Evolutionary conservation across 192 early-diverging fungal genomes (phyloP).

Genomic region (Coemansia sp.): DNA sequence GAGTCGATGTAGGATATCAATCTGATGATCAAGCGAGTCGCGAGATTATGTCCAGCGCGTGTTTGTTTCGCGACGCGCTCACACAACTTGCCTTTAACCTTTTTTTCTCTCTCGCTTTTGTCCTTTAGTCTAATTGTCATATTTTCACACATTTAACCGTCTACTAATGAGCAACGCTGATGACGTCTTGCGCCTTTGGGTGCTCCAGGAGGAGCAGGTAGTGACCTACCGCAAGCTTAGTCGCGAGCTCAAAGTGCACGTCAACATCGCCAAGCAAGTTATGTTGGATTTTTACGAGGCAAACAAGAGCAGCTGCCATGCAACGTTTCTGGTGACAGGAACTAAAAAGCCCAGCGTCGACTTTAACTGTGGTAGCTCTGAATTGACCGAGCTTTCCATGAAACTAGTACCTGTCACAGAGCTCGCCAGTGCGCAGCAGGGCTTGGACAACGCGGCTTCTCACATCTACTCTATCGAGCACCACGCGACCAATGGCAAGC

Average conservation of each 20-base stretch:
- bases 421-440: conserved; percentile 17
- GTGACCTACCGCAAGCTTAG: conserved; percentile 54
- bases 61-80: background rate
- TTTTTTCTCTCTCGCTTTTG: conserved; percentile 1
- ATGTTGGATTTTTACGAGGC: conserved; percentile 39
- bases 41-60: background rate
- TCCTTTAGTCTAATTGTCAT: background rate
- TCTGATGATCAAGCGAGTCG: background rate
- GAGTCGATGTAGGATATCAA: background rate
- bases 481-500: conserved; percentile 1
- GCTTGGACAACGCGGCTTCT: conserved; percentile 17
- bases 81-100: no score
- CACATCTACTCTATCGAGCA: conserved; percentile 48
- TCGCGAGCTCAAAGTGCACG: conserved; percentile 50
- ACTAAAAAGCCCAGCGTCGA: background rate
- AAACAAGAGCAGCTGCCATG: conserved; percentile 33
- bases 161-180: conserved; percentile 28
- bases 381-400: conserved; percentile 18
- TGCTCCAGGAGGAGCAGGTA: conserved; percentile 42
- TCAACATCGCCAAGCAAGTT: conserved; percentile 42
- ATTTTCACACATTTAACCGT: background rate
- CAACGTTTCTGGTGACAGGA: conserved; percentile 39
- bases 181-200: conserved; percentile 34
- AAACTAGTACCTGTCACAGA: conserved; percentile 32
- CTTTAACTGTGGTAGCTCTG: background rate